Evolutionary conservation across 164 flowering plant species (phyloP), one percentile per base, ranked within the genome.

Genomic region (Stephania yunnanensis): DNA sequence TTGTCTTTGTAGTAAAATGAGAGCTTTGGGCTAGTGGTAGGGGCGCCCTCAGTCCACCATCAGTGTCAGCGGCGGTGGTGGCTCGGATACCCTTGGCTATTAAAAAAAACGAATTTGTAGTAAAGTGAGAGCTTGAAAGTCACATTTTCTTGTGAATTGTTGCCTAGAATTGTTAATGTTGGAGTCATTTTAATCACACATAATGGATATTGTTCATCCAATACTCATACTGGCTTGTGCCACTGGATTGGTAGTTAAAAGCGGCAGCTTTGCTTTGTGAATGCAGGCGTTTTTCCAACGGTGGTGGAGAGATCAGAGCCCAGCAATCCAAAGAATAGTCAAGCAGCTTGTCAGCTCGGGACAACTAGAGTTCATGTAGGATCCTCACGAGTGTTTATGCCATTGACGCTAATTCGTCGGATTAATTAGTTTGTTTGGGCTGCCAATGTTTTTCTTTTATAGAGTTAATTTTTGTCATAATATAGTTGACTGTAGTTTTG

Each of bases 301-400:
- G 20, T 95, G 98, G 97, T 93, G 98, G 97, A 83, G 88, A 74
- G 80, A 88, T 22, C 98, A 95, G 86, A 90, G 91, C 64, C 86
- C 83, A 20, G 68, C 22, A 12, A 71, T 88, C 46, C 85, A 89
- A 78, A 53, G 55, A 69, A 81, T 80, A 29, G 97, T 89, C 69
- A 90, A 83, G 80, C 71, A 82, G 75, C 91, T 95, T n/a, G 86
- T 95, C 48, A 82, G 77, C 69, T 87, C 91, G 11, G 98, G 97
- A 72, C 97, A 89, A 86, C 90, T 93, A 42, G 98, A 95, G 80
- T 78, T 95, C 84, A 91, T 95, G 98, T 95, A 88, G 8, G 25
- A 36, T 64, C 36, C 68, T n/a, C 71, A 22, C 42, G 42, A 4
- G 19, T 10, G 6, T 73, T 61, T 46, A 31, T 58, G 17, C 8